Evolutionary conservation across 768 basidiomycete species (phyloP), one percentile per base, ranked within the genome.

Genomic region (Cystobasidium tubakii): DNA sequence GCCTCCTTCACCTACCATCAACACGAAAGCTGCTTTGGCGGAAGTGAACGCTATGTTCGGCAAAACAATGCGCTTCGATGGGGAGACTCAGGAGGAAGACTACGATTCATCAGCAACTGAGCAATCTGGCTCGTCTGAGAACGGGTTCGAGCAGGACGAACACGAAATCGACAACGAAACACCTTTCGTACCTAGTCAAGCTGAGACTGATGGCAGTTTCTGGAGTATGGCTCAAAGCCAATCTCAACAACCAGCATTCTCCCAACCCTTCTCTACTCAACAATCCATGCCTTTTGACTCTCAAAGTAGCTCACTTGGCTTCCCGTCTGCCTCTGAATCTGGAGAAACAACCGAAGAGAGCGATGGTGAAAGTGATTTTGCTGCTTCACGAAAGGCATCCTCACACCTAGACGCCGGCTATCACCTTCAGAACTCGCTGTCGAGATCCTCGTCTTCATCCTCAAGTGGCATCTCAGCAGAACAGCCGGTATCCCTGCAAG

Each of bases 1-100:
- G 7, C 76, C 79, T 1, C 82, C 83, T 1, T 83, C 83, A 0
- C 83, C 98, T 6, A 99, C 96, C 0, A 92, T 98, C 77, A 96
- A 96, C 80, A 99, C 96, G 33, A 94, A 92, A 80, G 91, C 92
- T 76, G 96, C 96, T 1, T 84, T 96, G 39, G 90, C 87, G 15
- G 92, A 97, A 79, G 92, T 98, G 50, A 92, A 94, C 82, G 89
- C 88, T 66, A 92, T 98, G 89, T 98, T 93, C 80, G 95, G 96
- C 80, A 81, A 81, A 64, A 83, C 83, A 19, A 79, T 83, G 42
- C 80, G 81, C 60, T 81, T 80, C 31, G 80, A 78, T 43, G 78
- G 78, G 25, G 79, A 80, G 3, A 79, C 80, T 1, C 78, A 79
- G 39, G 80, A 80, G 27, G 80, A 79, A 29, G 79, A 79, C 33